Percentiles rank a stretch among this genome's conserved stretches.
phyloP scores from a whole-genome alignment of 2,329 filamentous ascomycete genomes.

The Colletotrichum salicis region DNA sequence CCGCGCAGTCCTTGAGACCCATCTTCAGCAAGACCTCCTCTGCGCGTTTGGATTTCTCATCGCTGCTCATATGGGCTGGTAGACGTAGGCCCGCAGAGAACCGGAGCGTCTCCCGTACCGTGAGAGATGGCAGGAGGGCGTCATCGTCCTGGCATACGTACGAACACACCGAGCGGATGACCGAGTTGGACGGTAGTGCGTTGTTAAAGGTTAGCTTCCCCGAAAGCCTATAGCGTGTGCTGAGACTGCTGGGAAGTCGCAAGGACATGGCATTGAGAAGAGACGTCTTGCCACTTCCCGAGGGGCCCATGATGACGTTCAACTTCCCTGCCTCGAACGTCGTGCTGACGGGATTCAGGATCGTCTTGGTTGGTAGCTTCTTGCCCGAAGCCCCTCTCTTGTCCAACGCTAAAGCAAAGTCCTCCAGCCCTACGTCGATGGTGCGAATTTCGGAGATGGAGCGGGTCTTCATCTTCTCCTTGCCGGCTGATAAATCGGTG shows the following conservation, averaged over 20 bases:
- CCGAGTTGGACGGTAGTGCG: conserved; percentile 72
- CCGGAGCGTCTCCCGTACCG: conserved; percentile 78
- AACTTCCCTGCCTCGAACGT: conserved; percentile 75
- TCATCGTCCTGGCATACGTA: conserved; percentile 85
- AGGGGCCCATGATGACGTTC: conserved; percentile 85
- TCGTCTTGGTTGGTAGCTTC: conserved; percentile 64
- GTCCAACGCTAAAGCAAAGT: conserved; percentile 72
- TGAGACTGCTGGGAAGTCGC: conserved; percentile 69
- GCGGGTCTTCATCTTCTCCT: conserved; percentile 72
- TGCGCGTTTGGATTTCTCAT: conserved; percentile 74
- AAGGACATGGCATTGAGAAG: conserved; percentile 79
- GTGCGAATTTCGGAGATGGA: conserved; percentile 64
- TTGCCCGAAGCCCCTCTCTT: conserved; percentile 66
- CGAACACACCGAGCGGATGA: conserved; percentile 77
- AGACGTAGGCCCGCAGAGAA: conserved; percentile 78
- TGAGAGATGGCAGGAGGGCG: conserved; percentile 77
- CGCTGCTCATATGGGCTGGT: conserved; percentile 74
- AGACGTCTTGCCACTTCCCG: conserved; percentile 80
- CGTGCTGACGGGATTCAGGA: conserved; percentile 74
- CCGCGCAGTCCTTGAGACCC: conserved; percentile 81
- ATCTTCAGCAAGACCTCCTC: conserved; percentile 80
- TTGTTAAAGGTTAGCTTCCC: conserved; percentile 78
- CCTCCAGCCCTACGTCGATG: conserved; percentile 72
- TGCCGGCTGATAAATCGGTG: conserved; percentile 73
- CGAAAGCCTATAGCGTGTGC: conserved; percentile 69